These are phyloP conservation scores for Podaxis rugospora DNA, from an alignment of 768 basidiomycete genomes.

Conservation along the genomic window DNA sequence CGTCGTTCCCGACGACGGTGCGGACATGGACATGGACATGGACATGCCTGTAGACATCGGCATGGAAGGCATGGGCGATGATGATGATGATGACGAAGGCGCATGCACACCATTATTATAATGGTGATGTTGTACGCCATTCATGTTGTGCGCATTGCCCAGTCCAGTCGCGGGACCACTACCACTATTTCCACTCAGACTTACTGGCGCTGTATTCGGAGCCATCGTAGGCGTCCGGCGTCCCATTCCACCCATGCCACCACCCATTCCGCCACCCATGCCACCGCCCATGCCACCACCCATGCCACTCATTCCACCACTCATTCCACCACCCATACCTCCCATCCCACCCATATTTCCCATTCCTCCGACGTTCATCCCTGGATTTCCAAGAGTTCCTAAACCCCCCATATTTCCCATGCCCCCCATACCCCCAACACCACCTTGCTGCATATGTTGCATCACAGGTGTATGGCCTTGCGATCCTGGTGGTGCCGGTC, in stretches of 20 bases:
- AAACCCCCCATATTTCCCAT: background rate
- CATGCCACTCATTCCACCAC: background rate
- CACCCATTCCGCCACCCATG: background rate
- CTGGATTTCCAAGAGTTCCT: background rate
- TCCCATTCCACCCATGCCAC: background rate
- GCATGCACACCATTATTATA: background rate
- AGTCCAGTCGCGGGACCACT: background rate
- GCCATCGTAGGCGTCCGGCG: slow-evolving; percentile 3
- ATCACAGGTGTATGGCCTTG: background rate
- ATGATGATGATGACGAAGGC: slow-evolving; percentile 5
- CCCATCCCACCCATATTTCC: background rate
- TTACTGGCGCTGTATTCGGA: background rate
- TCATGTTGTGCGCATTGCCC: slow-evolving; percentile 8
- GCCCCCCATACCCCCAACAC: background rate
- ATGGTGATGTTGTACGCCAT: slow-evolving; percentile 14
- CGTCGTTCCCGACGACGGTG: slow-evolving; percentile 27
- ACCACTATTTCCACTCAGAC: background rate
- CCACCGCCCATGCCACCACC: background rate
- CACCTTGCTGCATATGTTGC: background rate
- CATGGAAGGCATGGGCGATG: slow-evolving; percentile 11
- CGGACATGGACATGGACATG: slow-evolving; percentile 25
- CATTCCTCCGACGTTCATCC: slow-evolving; percentile 1
- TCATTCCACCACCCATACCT: background rate
- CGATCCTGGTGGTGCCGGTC: slow-evolving; percentile 14
- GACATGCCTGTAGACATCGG: slow-evolving; percentile 23